Evolutionary conservation across 352 stramenopile species (phyloP).

Genomic region (Porosira glacialis): DNA sequence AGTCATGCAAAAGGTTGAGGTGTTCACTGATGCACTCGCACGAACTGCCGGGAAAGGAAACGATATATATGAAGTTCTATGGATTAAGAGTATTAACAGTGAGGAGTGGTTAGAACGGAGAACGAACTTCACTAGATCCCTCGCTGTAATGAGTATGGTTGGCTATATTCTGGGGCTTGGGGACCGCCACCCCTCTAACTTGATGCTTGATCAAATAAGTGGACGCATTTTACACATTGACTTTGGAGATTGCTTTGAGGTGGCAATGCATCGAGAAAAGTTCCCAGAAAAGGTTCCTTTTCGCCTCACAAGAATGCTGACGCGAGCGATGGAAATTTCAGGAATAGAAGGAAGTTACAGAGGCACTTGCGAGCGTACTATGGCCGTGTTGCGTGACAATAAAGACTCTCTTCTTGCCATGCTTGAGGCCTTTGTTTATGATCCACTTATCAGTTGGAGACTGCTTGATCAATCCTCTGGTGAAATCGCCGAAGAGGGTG

Average conservation of each 20-base stretch:
- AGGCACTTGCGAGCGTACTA: slow-evolving; percentile 95
- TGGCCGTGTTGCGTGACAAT: slow-evolving; percentile 96
- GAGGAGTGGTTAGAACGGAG: slow-evolving; percentile 97
- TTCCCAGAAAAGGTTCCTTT: slow-evolving; percentile 99
- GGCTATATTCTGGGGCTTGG: slow-evolving; percentile 99
- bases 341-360: slow-evolving; percentile 98
- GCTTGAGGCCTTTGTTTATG: slow-evolving; percentile 99
- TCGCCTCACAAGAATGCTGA: slow-evolving; percentile 97
- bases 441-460: slow-evolving; percentile 98
- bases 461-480: slow-evolving; percentile 85
- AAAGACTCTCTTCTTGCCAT: slow-evolving; percentile 97
- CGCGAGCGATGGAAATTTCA: slow-evolving; percentile 98
- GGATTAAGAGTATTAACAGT: slow-evolving; percentile 96
- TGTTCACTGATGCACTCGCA: slow-evolving; percentile 90
- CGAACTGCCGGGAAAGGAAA: slow-evolving; percentile 88
- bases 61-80: slow-evolving; percentile 98
- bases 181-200: slow-evolving; percentile 98
- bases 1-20: slow-evolving; percentile 97
- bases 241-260: slow-evolving; percentile 92
- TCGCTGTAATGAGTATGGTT: slow-evolving; percentile 99
- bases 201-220: slow-evolving; percentile 98
- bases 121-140: slow-evolving; percentile 94
- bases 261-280: slow-evolving; percentile 97
- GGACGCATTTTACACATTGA: slow-evolving; percentile 95
- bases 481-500: slow-evolving; percentile 36